These are phyloP conservation scores for Onygenales sp. DNA, from an alignment of 2,329 filamentous ascomycete genomes.

Conservation along the genomic window DNA sequence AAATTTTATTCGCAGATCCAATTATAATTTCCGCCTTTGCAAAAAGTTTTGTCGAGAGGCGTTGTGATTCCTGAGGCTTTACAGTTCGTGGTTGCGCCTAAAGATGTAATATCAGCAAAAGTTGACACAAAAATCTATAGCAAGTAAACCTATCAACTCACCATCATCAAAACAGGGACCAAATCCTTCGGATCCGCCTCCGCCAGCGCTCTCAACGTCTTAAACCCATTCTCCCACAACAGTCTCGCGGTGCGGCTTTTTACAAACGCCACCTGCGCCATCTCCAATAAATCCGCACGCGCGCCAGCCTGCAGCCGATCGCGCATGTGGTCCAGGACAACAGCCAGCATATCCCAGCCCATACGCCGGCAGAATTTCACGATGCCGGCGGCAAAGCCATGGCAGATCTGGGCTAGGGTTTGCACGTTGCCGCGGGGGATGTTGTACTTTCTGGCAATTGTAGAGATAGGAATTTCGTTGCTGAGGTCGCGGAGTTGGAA, in stretches of 20 bases:
- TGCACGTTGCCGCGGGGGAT: constrained; percentile 62
- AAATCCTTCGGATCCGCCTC: constrained; percentile 60
- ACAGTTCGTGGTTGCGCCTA: constrained; percentile 59
- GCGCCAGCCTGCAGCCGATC: constrained; percentile 65
- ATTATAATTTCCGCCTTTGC: constrained; percentile 60
- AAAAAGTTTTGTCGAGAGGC: constrained; percentile 54
- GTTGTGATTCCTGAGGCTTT: constrained; percentile 41
- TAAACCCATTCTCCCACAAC: constrained; percentile 69
- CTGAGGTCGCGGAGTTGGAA: constrained; percentile 70
- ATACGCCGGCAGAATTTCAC: constrained; percentile 71
- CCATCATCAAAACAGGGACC: constrained; percentile 62
- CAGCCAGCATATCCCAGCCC: constrained; percentile 65
- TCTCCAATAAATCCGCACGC: constrained; percentile 57
- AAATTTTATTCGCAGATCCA: constrained; percentile 58
- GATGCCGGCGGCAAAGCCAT: constrained; percentile 70
- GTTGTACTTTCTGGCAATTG: constrained; percentile 61
- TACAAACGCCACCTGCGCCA: constrained; percentile 63
- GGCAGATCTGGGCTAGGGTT: constrained; percentile 62
- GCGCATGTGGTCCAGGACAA: constrained; percentile 64
- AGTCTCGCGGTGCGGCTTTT: constrained; percentile 67
- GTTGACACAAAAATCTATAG: too few relatives aligned
- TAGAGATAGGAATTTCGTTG: constrained; percentile 63
- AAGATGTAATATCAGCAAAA: too few relatives aligned
- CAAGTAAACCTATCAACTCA: constrained; percentile 20
- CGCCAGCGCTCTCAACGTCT: constrained; percentile 56